These are phyloP conservation scores for Porpolomopsis calyptriformis DNA, from an alignment of 768 basidiomycete species.

Conservation along the genomic window DNA sequence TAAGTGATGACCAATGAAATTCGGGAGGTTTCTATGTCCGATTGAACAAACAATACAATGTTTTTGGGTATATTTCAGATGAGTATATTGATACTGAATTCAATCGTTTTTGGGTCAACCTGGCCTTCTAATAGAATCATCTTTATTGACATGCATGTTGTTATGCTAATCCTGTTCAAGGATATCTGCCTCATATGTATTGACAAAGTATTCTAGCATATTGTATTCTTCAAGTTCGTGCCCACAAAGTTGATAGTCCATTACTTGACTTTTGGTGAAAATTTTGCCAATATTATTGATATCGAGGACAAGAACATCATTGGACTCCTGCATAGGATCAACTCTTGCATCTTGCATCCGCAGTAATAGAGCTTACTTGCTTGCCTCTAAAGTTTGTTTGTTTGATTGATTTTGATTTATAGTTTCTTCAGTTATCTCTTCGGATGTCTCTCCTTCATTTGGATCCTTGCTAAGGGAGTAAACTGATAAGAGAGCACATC, in stretches of 20 bases:
- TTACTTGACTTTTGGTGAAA: constrained; percentile 14
- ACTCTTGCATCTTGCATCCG: not conserved
- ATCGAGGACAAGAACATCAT: constrained; percentile 5
- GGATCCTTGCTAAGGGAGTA: too few relatives aligned
- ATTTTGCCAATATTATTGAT: constrained; percentile 8
- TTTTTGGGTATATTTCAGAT: constrained; percentile 1
- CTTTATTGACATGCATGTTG: constrained; percentile 1
- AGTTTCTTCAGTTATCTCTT: too few relatives aligned
- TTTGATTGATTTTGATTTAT: too few relatives aligned
- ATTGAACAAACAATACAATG: constrained; percentile 9
- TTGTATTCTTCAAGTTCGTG: constrained; percentile 10
- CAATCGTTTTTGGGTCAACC: constrained; percentile 5
- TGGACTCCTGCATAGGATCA: constrained; percentile 6
- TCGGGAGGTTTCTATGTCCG: constrained; percentile 24
- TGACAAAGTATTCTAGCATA: constrained; percentile 18
- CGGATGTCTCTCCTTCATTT: too few relatives aligned
- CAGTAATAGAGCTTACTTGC: not conserved
- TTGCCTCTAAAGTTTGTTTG: too few relatives aligned
- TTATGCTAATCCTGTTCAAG: not conserved
- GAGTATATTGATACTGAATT: constrained; percentile 8
- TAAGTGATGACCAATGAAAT: constrained; percentile 29
- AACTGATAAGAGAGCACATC: too few relatives aligned
- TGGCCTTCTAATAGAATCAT: not conserved
- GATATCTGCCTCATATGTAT: constrained; percentile 25
- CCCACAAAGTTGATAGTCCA: constrained; percentile 22